Evolutionary conservation across 768 basidiomycete genomes (phyloP), one percentile per base, ranked within the genome.

Genomic region (Dentipellis fragilis): DNA sequence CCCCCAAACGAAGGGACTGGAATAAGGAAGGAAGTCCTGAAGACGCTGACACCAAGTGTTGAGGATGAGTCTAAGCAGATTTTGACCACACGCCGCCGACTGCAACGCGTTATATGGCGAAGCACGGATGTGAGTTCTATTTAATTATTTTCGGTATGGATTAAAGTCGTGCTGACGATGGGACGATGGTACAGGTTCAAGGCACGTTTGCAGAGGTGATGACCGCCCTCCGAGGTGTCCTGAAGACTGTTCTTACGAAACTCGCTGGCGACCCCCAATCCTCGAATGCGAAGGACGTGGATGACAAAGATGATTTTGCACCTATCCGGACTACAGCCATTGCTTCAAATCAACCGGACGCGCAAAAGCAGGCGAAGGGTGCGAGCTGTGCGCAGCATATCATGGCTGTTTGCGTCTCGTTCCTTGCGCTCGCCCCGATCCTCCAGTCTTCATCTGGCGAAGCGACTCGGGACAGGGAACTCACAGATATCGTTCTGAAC

Each of bases 31-130:
- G 75, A 81, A 49, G 69, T 74, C 0, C 71, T 89, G 42, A 69
- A 69, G 50, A 60, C 58, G 39, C 61, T 80, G 54, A 68, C 64
- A 22, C 52, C 47, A 7, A 54, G 52, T 35, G 52, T 60, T 10
- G 53, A 57, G 34, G 19, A 47, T 45, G 45, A 59, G 49, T 40
- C 54, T 56, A 51, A 54, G 53, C 52, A 51, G 14, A 51, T 51
- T 39, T 53, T 56, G 22, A 58, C 62, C 38, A 52, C 67, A 42
- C 70, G 75, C 55, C 65, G 70, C 16, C 67, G 68, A 40, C 69
- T 91, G 21, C 78, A 87, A 50, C 71, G 73, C 29, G 65, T 77
- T 8, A 66, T 92, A 22, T 91, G 90, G 81, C 80, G 80, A 57
- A 80, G 79, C 57, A 63, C 73, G 46, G 87, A 90, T 61, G 91